Evolutionary conservation across 1,284 basidiomycete genomes (phyloP).

Genomic region (Coriolopsis trogii): DNA sequence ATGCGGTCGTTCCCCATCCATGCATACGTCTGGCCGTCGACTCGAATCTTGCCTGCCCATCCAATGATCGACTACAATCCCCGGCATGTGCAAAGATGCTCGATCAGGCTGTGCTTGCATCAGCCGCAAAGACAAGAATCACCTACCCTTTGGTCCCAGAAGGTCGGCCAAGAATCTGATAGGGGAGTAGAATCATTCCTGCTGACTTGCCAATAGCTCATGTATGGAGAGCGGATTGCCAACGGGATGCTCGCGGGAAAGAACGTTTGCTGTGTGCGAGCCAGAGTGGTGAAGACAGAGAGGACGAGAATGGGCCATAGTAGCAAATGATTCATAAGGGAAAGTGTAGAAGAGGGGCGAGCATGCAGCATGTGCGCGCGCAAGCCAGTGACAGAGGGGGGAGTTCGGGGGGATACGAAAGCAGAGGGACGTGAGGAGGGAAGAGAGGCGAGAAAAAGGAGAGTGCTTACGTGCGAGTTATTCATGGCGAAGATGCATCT

Average conservation of each 20-base stretch:
- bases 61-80: conserved; percentile 8
- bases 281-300: background rate
- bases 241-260: conserved; percentile 10
- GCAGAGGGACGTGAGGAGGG: too few species aligned
- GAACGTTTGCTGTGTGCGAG: background rate
- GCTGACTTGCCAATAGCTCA: conserved; percentile 5
- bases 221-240: conserved; percentile 11
- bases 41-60: conserved; percentile 20
- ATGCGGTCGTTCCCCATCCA: conserved; percentile 13
- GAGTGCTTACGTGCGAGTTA: too few species aligned
- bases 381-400: too few species aligned
- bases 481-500: too few species aligned
- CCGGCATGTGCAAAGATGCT: background rate
- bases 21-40: conserved; percentile 16
- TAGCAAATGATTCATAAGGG: background rate
- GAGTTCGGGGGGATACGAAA: too few species aligned
- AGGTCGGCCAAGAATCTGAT: background rate
- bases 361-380: background rate
- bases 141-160: conserved; percentile 1
- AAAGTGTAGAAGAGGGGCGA: background rate
- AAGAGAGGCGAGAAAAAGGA: too few species aligned
- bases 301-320: conserved; percentile 6
- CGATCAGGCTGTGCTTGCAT: too few species aligned
- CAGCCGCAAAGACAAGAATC: background rate
- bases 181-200: background rate